Evolutionary conservation across 2,329 filamentous ascomycete genomes (phyloP).

Genomic region (Microdochium paspali): DNA sequence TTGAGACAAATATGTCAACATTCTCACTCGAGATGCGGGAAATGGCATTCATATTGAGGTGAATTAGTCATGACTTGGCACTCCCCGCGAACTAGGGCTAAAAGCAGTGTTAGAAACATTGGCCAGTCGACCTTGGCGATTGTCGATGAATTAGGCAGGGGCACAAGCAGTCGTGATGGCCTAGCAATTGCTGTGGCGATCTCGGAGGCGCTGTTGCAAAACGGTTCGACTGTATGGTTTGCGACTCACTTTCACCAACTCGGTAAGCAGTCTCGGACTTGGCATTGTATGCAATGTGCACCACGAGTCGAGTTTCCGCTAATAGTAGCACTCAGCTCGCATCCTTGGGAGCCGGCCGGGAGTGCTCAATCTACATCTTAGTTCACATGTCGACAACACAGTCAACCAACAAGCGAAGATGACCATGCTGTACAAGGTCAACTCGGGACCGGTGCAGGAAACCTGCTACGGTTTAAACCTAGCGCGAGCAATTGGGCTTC

Average conservation of each 20-base stretch:
- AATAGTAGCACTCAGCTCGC: conserved; percentile 35
- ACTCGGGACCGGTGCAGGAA: conserved; percentile 59
- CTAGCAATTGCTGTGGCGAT: conserved; percentile 84
- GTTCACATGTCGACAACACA: background rate
- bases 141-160: conserved; percentile 85
- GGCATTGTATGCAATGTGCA: background rate
- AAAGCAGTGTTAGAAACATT: conserved; percentile 47
- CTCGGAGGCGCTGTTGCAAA: conserved; percentile 77
- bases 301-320: background rate
- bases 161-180: conserved; percentile 82
- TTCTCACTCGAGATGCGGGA: conserved; percentile 95
- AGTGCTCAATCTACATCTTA: conserved; percentile 73
- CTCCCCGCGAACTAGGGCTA: background rate
- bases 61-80: conserved; percentile 1
- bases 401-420: conserved; percentile 59
- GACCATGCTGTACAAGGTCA: conserved; percentile 81
- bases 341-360: conserved; percentile 68
- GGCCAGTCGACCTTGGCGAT: conserved; percentile 69
- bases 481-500: conserved; percentile 66
- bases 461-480: conserved; percentile 78
- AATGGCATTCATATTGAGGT: conserved; percentile 80
- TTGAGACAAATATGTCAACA: conserved; percentile 85
- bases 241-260: conserved; percentile 87
- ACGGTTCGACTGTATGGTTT: conserved; percentile 77
- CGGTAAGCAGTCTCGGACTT: conserved; percentile 21